Evolutionary conservation across 257 asterid genomes (phyloP).

Genomic region (Linaria vulgaris): DNA sequence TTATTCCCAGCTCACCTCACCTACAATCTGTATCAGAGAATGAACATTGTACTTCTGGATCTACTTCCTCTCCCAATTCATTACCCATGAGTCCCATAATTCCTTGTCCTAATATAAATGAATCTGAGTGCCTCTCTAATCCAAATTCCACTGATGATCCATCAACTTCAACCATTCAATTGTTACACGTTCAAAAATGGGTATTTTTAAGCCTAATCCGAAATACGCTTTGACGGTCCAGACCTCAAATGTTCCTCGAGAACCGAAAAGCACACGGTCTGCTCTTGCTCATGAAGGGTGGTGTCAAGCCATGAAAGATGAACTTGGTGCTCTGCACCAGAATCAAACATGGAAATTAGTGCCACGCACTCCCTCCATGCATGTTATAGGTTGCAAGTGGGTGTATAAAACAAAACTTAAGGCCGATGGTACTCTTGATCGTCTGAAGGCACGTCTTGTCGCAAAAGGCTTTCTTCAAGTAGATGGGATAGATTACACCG

Average conservation of each 20-base stretch:
- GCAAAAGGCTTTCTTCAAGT: constrained; percentile 17
- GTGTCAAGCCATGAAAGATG: background rate
- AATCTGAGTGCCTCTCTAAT: background rate
- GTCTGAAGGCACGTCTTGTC: background rate
- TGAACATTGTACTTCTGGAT: too few species aligned
- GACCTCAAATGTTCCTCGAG: background rate
- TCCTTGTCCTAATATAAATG: too few species aligned
- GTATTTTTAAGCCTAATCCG: constrained; percentile 1
- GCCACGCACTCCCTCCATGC: background rate
- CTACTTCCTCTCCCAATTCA: too few species aligned
- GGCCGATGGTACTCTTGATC: constrained; percentile 2
- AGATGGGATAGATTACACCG: too few species aligned
- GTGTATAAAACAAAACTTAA: background rate
- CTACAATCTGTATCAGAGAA: too few species aligned
- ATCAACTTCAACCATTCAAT: background rate
- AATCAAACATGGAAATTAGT: background rate
- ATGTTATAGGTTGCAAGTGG: constrained; percentile 12
- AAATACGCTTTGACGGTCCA: constrained; percentile 11
- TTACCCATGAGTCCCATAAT: too few species aligned
- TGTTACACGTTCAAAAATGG: background rate
- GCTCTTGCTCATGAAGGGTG: background rate
- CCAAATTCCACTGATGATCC: background rate
- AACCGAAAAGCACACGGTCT: background rate
- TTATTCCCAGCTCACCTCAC: too few species aligned
- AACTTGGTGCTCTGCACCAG: background rate